Evolutionary conservation across 441 rosid genomes (phyloP), one percentile per base, ranked within the genome.

Genomic region (Populus trichocarpa): DNA sequence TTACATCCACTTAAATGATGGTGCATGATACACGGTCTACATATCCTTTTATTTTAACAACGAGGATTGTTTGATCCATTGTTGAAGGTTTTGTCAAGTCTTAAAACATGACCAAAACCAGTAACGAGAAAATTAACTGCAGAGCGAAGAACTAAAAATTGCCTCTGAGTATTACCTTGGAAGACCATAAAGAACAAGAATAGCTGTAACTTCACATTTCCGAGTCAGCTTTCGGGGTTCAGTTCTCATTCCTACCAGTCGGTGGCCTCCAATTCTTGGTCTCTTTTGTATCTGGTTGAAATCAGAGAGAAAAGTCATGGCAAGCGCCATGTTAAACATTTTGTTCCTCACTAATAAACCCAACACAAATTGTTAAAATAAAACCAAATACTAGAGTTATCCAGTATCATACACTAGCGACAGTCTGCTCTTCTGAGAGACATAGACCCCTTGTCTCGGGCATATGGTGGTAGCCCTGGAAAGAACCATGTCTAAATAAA

Each of bases 371-470:
- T 26, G 23, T n/a, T 16, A 18, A 61, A 40, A 69, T 38, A 65
- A 68, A 63, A 61, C 14, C 18, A n/a, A 74, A 67, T 65, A 71
- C 75, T 42, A 73, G 8, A 26, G 28, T 61, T 73, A 42, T 32
- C 57, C 12, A 35, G 67, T 63, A 20, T 80, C 95, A 74, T 92
- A 96, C 99, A 84, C 97, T 92, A 63, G 96, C 81, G 67, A 93
- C 95, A 9, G 97, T 96, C 77, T 92, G 99, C 81, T 93, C 97
- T 85, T 96, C 99, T 33, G 95, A 96, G 75, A 96, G 93, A 74
- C 98, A 93, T 72, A 96, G 85, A 35, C 99, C 99, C 72, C 97
- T 89, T 67, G 97, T 96, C 89, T 94, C 98, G 23, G 98, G 99
- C 96, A 93, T 86, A 84, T 89, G 97, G 87, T 92, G 97, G 85